These are phyloP conservation scores for Hymenoscyphus fructigenus DNA, from an alignment of 2,329 filamentous ascomycete species.

Conservation along the genomic window DNA sequence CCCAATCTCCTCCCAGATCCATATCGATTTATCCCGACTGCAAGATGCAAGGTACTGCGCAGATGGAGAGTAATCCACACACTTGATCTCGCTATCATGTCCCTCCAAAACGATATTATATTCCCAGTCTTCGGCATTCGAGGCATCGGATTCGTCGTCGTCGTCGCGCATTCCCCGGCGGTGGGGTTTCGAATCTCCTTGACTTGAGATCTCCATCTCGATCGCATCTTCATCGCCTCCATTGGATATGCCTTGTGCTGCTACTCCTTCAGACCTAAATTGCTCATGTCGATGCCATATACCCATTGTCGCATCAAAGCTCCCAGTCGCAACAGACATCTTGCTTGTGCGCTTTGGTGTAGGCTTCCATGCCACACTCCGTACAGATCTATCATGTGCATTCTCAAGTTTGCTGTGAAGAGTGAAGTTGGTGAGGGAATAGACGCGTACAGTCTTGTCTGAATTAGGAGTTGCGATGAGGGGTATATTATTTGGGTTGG, in stretches of 20 bases:
- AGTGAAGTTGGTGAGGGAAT: conserved; percentile 78
- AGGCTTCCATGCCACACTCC: conserved; percentile 86
- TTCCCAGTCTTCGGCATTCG: conserved; percentile 77
- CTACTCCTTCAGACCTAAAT: background rate
- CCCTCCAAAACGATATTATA: conserved; percentile 91
- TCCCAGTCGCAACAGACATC: conserved; percentile 84
- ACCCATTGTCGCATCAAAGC: conserved; percentile 90
- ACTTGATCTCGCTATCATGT: conserved; percentile 91
- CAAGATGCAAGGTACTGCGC: conserved; percentile 85
- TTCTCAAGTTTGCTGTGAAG: conserved; percentile 78
- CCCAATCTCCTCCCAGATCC: conserved; percentile 96
- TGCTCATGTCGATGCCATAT: conserved; percentile 67
- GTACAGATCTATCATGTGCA: conserved; percentile 88
- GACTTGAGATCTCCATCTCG: conserved; percentile 45
- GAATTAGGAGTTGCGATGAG: conserved; percentile 86
- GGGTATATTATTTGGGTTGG: conserved; percentile 77
- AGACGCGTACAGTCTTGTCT: conserved; percentile 83
- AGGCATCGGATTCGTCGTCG: conserved; percentile 41
- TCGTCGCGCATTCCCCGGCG: conserved; percentile 24
- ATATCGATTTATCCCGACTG: conserved; percentile 88
- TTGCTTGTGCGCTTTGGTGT: conserved; percentile 55
- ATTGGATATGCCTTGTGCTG: background rate
- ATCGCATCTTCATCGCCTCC: conserved; percentile 33
- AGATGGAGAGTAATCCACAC: conserved; percentile 69
- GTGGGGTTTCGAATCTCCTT: conserved; percentile 25